A percentile compares a stretch with the other conserved stretches of the same genome.
These are phyloP conservation scores for Suhomyces maxii DNA, from an alignment of 1,139 yeast genomes.

Conservation along the genomic window DNA sequence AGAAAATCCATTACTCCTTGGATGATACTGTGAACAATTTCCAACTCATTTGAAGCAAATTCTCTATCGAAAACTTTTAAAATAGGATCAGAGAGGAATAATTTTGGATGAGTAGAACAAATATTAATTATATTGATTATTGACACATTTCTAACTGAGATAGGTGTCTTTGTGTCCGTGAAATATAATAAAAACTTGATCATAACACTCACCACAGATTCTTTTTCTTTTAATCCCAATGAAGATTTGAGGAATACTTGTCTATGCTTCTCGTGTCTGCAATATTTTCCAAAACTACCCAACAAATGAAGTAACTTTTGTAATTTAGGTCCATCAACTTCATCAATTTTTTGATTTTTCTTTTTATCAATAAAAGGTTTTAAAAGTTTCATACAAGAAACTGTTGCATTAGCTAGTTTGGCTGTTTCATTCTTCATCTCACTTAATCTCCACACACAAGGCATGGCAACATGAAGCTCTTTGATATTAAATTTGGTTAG, in stretches of 20 bases:
- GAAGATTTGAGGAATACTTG: constrained; percentile 38
- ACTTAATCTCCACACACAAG: constrained; percentile 61
- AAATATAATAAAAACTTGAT: constrained; percentile 58
- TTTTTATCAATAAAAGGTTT: constrained; percentile 39
- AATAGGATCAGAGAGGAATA: constrained; percentile 58
- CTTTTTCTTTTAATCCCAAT: constrained; percentile 49
- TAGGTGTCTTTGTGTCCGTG: constrained; percentile 29
- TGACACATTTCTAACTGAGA: constrained; percentile 48
- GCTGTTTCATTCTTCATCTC: constrained; percentile 43
- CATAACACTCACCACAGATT: constrained; percentile 55
- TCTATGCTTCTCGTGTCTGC: constrained; percentile 53
- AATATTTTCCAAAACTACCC: constrained; percentile 70
- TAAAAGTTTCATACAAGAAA: constrained; percentile 55
- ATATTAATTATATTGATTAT: constrained; percentile 56
- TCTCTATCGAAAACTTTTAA: constrained; percentile 54
- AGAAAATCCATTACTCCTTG: constrained; percentile 59
- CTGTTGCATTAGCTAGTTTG: constrained; percentile 59
- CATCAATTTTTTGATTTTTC: constrained; percentile 13
- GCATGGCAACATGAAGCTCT: constrained; percentile 70
- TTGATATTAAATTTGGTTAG: constrained; percentile 58
- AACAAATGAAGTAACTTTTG: constrained; percentile 60
- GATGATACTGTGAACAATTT: constrained; percentile 49
- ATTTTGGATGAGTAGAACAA: constrained; percentile 60
- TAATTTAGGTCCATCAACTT: constrained; percentile 42
- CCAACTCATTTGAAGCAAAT: constrained; percentile 30